Conservation (phyloP, 2,329 filamentous ascomycete species). For the Leptosphaerulina australis region DNA sequence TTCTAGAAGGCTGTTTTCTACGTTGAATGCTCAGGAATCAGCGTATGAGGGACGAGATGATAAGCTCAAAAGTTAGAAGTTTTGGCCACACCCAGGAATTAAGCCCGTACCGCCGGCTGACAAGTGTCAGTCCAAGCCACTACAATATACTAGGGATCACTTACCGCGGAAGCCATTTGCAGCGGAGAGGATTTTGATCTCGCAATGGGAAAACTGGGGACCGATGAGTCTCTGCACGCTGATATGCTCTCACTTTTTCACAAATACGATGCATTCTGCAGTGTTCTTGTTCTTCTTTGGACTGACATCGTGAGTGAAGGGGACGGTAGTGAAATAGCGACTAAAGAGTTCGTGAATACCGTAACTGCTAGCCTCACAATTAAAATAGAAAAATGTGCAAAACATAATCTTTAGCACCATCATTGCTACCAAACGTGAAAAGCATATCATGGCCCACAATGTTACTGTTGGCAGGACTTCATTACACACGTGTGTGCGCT, state of each 20-base stretch:
- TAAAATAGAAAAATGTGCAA: conserved; percentile 4
- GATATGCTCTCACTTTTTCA: not conserved
- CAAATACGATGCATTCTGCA: not conserved
- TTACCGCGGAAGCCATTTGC: not conserved
- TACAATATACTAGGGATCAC: not conserved
- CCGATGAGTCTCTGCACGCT: not conserved
- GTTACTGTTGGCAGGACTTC: not conserved
- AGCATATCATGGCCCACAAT: not conserved
- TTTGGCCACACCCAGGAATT: too few relatives aligned
- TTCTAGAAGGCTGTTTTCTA: too few relatives aligned
- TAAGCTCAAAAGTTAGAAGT: too few relatives aligned
- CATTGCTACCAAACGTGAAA: not conserved
- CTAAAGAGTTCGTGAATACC: not conserved
- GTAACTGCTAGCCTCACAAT: not conserved
- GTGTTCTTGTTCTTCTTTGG: conserved; percentile 1
- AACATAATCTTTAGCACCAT: not conserved
- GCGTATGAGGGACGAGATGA: too few relatives aligned
- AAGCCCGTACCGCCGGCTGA: too few relatives aligned
- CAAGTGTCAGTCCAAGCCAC: not conserved
- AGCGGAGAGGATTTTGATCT: not conserved
- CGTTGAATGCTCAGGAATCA: too few relatives aligned
- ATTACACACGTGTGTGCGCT: too few relatives aligned
- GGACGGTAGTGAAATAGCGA: not conserved
- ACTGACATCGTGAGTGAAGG: not conserved
- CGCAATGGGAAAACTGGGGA: not conserved